These are phyloP conservation scores for Alternaria sp. DNA, from an alignment of 2,329 filamentous ascomycete species.

Conservation along the genomic window DNA sequence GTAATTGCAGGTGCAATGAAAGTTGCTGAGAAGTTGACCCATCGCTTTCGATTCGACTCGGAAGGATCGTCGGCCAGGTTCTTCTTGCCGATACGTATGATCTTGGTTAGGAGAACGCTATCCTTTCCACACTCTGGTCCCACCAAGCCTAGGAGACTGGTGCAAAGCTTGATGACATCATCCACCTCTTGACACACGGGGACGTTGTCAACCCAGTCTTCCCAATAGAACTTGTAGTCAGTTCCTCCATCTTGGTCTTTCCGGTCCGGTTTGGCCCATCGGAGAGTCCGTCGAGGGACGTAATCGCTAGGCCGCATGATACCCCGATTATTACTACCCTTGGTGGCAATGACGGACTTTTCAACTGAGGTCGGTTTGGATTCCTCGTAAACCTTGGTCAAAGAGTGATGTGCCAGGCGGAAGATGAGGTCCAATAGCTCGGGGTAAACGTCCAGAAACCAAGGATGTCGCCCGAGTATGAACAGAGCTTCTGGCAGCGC, in stretches of 20 bases:
- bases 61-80: slow-evolving; percentile 77
- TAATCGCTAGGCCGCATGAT: slow-evolving; percentile 69
- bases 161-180: slow-evolving; percentile 87
- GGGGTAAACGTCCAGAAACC: slow-evolving; percentile 85
- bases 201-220: slow-evolving; percentile 94
- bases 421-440: slow-evolving; percentile 83
- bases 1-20: slow-evolving; percentile 89
- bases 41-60: slow-evolving; percentile 74
- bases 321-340: slow-evolving; percentile 58
- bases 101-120: slow-evolving; percentile 76
- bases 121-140: slow-evolving; percentile 92
- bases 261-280: slow-evolving; percentile 86
- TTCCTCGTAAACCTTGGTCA: slow-evolving; percentile 75
- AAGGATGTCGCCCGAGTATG: slow-evolving; percentile 89
- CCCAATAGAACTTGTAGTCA: slow-evolving; percentile 93
- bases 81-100: slow-evolving; percentile 83
- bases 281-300: slow-evolving; percentile 71
- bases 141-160: slow-evolving; percentile 82
- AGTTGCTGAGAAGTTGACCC: slow-evolving; percentile 84
- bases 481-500: slow-evolving; percentile 93
- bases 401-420: slow-evolving; percentile 81
- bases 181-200: slow-evolving; percentile 90
- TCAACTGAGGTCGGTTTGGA: slow-evolving; percentile 57
- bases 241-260: slow-evolving; percentile 76
- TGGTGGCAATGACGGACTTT: slow-evolving; percentile 51